These are phyloP conservation scores for Linderina pennispora DNA, from an alignment of 192 early-diverging fungal genomes.

Conservation along the genomic window DNA sequence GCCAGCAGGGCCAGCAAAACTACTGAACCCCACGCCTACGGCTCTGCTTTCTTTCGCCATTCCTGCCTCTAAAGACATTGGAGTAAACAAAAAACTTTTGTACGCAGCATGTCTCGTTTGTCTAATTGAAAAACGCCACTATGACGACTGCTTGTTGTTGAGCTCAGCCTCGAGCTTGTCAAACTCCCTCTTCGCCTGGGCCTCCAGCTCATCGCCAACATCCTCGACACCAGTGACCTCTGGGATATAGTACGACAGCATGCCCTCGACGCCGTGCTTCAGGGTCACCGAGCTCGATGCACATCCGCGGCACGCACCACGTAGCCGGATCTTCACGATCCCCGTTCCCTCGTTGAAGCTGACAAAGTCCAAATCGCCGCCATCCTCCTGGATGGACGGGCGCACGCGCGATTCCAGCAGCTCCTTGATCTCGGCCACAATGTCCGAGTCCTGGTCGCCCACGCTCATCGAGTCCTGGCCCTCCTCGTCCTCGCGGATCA, in stretches of 20 bases:
- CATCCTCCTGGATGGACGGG: slow-evolving; percentile 97
- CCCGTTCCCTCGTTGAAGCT: slow-evolving; percentile 78
- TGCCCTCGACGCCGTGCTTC: slow-evolving; percentile 99
- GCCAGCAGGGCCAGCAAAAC: background rate
- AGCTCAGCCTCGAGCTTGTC: slow-evolving; percentile 68
- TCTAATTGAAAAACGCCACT: too few relatives aligned
- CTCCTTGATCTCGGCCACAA: slow-evolving; percentile 98
- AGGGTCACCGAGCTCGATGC: slow-evolving; percentile 83
- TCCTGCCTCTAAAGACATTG: too few relatives aligned
- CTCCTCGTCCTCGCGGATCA: slow-evolving; percentile 54
- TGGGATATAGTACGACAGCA: slow-evolving; percentile 98
- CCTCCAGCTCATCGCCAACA: slow-evolving; percentile 80
- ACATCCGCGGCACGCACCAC: slow-evolving; percentile 94
- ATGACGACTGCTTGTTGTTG: background rate
- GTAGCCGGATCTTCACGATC: slow-evolving; percentile 84
- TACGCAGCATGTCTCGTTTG: background rate
- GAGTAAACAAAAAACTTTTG: too few relatives aligned
- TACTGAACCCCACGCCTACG: too few relatives aligned
- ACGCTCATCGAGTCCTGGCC: slow-evolving; percentile 16
- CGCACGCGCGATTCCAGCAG: slow-evolving; percentile 91
- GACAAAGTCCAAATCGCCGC: slow-evolving; percentile 95
- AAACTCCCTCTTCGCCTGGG: slow-evolving; percentile 77
- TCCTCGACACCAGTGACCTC: slow-evolving; percentile 87
- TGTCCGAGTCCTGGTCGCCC: slow-evolving; percentile 81
- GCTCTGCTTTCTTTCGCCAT: too few relatives aligned